These are phyloP conservation scores for Lentinula sp. DNA, from an alignment of 768 basidiomycete species.

Conservation along the genomic window DNA sequence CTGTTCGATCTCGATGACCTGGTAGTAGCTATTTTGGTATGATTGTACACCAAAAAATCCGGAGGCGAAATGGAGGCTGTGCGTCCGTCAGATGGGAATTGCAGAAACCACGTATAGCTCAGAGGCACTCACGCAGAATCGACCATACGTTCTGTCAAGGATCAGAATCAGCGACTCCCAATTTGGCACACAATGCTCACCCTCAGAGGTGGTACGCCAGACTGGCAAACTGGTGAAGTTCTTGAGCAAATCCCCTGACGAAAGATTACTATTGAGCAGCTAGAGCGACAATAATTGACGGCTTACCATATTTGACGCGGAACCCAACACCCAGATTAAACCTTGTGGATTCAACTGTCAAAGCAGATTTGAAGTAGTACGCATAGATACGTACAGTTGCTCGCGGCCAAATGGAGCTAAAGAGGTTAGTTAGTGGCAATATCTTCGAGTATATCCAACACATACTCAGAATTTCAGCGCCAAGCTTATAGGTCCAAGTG, in stretches of 20 bases:
- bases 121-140: constrained; percentile 34
- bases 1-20: constrained; percentile 56
- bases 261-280: not conserved
- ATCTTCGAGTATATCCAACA: not conserved
- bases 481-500: constrained; percentile 73
- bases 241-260: constrained; percentile 28
- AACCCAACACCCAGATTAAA: constrained; percentile 50
- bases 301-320: constrained; percentile 56
- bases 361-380: not conserved
- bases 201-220: constrained; percentile 57
- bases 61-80: constrained; percentile 38
- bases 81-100: not conserved
- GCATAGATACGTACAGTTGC: constrained; percentile 41
- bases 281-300: constrained; percentile 11
- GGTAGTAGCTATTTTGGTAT: constrained; percentile 48
- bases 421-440: not conserved
- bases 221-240: constrained; percentile 47
- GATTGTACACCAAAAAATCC: constrained; percentile 56
- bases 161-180: not conserved
- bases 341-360: constrained; percentile 13
- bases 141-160: constrained; percentile 38
- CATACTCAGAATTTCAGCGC: constrained; percentile 52
- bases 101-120: not conserved
- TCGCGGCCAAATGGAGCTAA: constrained; percentile 68
- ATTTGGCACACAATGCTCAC: constrained; percentile 18